These are phyloP conservation scores for Zymoseptoria pseudotritici DNA, from an alignment of 2,329 filamentous ascomycete species.

Conservation along the genomic window DNA sequence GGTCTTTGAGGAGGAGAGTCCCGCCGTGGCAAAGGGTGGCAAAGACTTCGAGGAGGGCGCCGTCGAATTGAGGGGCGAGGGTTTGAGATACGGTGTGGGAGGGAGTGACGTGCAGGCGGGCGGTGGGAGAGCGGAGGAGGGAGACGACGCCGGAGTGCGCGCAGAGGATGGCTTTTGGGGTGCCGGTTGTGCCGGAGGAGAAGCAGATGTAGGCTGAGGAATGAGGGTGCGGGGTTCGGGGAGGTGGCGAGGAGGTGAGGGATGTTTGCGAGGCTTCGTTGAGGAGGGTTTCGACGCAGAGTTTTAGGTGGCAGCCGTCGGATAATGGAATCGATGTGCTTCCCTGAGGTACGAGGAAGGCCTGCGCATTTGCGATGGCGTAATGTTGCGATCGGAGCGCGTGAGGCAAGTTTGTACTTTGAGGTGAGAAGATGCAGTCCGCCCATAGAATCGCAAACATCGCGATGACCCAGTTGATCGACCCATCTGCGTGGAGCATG, in stretches of 20 bases:
- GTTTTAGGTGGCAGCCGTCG: background rate
- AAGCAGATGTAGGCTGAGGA: constrained; percentile 2
- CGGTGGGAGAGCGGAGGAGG: background rate
- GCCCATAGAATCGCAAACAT: constrained; percentile 3
- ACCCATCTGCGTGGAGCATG: constrained; percentile 3
- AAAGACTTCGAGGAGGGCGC: constrained; percentile 2
- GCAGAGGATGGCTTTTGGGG: constrained; percentile 2
- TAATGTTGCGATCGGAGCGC: constrained; percentile 1
- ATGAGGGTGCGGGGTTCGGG: background rate
- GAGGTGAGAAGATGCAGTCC: constrained; percentile 3
- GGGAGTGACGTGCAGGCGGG: background rate
- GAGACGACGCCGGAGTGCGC: background rate
- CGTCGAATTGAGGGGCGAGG: constrained; percentile 2
- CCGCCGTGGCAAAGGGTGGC: constrained; percentile 1
- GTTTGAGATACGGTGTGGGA: background rate
- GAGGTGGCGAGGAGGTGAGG: background rate
- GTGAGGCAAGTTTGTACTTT: background rate
- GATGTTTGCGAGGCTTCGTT: background rate
- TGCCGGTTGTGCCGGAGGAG: constrained; percentile 2
- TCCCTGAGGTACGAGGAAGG: background rate
- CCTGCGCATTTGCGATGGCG: background rate
- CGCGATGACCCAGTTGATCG: constrained; percentile 1
- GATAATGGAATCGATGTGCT: background rate
- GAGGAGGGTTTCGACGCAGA: background rate
- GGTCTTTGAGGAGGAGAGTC: background rate